Base-by-base conservation (phyloP, 108 stramenopile species). In the Thalassiosira profunda region DNA sequence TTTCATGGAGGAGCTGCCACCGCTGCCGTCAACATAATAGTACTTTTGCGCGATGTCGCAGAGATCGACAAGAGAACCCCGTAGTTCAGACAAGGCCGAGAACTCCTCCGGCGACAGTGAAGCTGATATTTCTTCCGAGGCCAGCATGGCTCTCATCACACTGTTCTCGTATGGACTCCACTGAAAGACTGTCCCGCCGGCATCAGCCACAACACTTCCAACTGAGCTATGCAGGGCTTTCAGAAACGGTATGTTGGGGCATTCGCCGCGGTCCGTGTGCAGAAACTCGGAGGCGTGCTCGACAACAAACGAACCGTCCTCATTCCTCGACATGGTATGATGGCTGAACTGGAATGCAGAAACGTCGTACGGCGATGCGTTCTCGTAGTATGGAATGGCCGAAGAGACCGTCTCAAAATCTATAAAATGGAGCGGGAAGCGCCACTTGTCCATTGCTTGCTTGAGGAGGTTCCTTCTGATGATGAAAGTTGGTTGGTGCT, bases 331-430 rank as follows among this genome's bases (percentile, higher is more conserved):
- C 24, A 82, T 4, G 4, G 58, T 68, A 58, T 84, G 83, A 61
- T 84, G 83, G 20, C 79, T 80, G 33, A 84, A 84, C 34, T 84
- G 83, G 48, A 80, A 84, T 3, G 79, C 74, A 48, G 77, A 6
- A 3, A 80, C 31, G 14, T 80, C 74, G 34, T 75, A 84, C 4
- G 83, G 83, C 28, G 63, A 43, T 70, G 64, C 72, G 20, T 60
- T 71, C n/a, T 51, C 33, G 38, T 71, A 78, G 40, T 66, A 80
- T 9, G 83, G 83, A 38, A 84, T 49, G 2, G 70, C 64, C 1
- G 83, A 74, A 15, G 63, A 37, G 14, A 64, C 31, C n/a, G 83
- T 84, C 52, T 84, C 83, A 48, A 84, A 84, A 38, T 84, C 83
- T 2, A 84, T 71, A 49, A 84, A 80, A 66, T 84, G 83, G 24